These are phyloP conservation scores for Xerocomellus chrysenteron DNA, from an alignment of 768 basidiomycete species.

Conservation along the genomic window DNA sequence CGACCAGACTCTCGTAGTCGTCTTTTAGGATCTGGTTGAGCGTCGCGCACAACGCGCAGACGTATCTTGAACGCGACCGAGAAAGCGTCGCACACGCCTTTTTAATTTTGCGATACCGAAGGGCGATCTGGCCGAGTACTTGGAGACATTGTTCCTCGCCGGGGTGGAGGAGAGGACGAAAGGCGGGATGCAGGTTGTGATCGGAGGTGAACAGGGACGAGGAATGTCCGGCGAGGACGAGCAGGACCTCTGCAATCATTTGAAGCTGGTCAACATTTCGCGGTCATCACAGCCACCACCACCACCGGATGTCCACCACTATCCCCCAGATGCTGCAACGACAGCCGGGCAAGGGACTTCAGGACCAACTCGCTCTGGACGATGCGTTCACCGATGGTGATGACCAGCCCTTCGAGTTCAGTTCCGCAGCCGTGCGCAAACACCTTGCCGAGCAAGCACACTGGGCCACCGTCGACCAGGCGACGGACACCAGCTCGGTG, in stretches of 20 bases:
- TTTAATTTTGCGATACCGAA: constrained; percentile 73
- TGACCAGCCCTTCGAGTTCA: constrained; percentile 53
- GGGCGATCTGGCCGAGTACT: constrained; percentile 70
- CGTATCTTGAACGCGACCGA: constrained; percentile 66
- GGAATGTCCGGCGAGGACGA: constrained; percentile 83
- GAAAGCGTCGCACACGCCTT: constrained; percentile 49
- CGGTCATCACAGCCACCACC: constrained; percentile 8
- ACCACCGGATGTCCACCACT: constrained; percentile 16
- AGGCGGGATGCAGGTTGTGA: constrained; percentile 58
- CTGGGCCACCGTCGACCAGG: constrained; percentile 26
- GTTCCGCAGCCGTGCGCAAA: constrained; percentile 56
- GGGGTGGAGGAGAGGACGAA: constrained; percentile 76
- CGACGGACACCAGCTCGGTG: constrained; percentile 35
- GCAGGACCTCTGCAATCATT: constrained; percentile 89
- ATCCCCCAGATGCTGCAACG: constrained; percentile 16
- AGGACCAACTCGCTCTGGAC: constrained; percentile 46
- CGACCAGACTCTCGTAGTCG: constrained; percentile 78
- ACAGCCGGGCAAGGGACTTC: constrained; percentile 25
- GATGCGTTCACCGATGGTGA: constrained; percentile 69
- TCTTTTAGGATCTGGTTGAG: constrained; percentile 70
- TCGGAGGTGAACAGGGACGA: constrained; percentile 77
- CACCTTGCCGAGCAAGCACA: constrained; percentile 55
- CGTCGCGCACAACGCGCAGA: constrained; percentile 75
- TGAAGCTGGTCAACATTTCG: background rate
- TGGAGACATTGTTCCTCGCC: constrained; percentile 87